These are phyloP conservation scores for Hyphodiscus sp. DNA, from an alignment of 2,329 filamentous ascomycete genomes.

Conservation along the genomic window DNA sequence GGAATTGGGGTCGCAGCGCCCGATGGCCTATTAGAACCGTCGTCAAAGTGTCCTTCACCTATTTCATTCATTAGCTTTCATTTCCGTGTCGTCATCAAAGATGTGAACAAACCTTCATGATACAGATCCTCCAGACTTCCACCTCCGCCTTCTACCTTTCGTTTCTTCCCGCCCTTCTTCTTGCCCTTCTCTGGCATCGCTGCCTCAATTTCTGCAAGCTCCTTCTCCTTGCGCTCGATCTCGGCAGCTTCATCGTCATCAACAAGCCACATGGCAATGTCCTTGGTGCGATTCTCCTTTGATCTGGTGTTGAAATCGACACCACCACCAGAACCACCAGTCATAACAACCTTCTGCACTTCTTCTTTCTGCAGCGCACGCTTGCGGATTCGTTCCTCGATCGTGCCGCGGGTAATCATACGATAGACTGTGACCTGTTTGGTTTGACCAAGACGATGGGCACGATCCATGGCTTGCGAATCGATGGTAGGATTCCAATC, in stretches of 20 bases:
- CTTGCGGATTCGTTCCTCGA: conserved; percentile 97
- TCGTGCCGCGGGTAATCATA: conserved; percentile 91
- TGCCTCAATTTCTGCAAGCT: conserved; percentile 52
- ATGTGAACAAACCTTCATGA: conserved; percentile 75
- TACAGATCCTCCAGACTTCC: conserved; percentile 94
- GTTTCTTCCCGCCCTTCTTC: conserved; percentile 54
- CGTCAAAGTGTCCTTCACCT: conserved; percentile 97
- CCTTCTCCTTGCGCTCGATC: conserved; percentile 87
- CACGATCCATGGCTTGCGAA: conserved; percentile 97
- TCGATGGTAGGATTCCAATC: conserved; percentile 99
- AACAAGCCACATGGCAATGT: conserved; percentile 97
- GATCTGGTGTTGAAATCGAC: conserved; percentile 95
- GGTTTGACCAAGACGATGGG: conserved; percentile 94
- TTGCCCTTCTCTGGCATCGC: conserved; percentile 60
- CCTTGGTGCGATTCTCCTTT: conserved; percentile 88
- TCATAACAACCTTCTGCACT: conserved; percentile 94
- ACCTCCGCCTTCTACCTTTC: conserved; percentile 47
- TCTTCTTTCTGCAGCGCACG: conserved; percentile 97
- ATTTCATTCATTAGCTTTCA: conserved; percentile 29
- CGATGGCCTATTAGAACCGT: conserved; percentile 71
- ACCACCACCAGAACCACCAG: conserved; percentile 71
- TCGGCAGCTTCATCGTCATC: conserved; percentile 94
- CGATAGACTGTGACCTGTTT: conserved; percentile 95
- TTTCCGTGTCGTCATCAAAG: neutral
- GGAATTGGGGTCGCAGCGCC: conserved; percentile 74